Percentiles rank a stretch among this genome's conserved stretches.
phyloP scores from a whole-genome alignment of 768 basidiomycete genomes.

The Trametes meyenii region DNA sequence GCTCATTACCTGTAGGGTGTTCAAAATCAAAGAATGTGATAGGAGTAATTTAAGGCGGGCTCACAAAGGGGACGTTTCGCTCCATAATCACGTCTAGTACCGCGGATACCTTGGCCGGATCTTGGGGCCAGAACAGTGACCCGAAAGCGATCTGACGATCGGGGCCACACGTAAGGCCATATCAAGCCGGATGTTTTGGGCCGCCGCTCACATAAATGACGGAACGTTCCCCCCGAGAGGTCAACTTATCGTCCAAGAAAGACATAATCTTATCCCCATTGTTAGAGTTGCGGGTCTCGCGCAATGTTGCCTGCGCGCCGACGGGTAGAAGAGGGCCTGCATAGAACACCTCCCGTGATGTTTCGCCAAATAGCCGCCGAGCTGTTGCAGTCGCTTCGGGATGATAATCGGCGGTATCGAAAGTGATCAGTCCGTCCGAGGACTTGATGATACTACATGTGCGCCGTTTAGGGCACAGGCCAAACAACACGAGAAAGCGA shows the following conservation, averaged over 20 bases:
- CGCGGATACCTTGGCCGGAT: neutral
- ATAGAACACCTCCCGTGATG: neutral
- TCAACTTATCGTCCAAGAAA: constrained; percentile 6
- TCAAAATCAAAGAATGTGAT: neutral
- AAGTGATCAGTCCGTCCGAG: neutral
- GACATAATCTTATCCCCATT: neutral
- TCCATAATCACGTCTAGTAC: constrained; percentile 10
- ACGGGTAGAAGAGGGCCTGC: constrained; percentile 21
- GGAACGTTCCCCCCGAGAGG: neutral
- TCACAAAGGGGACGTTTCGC: constrained; percentile 9
- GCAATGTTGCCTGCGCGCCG: neutral
- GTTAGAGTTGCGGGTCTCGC: neutral
- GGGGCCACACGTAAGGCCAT: neutral
- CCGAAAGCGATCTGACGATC: constrained; percentile 4
- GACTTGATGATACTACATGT: neutral
- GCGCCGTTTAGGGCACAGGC: neutral
- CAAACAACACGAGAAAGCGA: too few species aligned
- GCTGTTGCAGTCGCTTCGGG: neutral
- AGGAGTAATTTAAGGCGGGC: neutral
- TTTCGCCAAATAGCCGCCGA: neutral
- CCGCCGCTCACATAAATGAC: neutral
- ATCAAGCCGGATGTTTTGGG: neutral
- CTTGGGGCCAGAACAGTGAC: constrained; percentile 4
- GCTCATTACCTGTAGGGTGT: neutral
- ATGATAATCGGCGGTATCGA: neutral